phyloP scores from a whole-genome alignment of 2,329 filamentous ascomycete genomes.

The Xylaria digitata region DNA sequence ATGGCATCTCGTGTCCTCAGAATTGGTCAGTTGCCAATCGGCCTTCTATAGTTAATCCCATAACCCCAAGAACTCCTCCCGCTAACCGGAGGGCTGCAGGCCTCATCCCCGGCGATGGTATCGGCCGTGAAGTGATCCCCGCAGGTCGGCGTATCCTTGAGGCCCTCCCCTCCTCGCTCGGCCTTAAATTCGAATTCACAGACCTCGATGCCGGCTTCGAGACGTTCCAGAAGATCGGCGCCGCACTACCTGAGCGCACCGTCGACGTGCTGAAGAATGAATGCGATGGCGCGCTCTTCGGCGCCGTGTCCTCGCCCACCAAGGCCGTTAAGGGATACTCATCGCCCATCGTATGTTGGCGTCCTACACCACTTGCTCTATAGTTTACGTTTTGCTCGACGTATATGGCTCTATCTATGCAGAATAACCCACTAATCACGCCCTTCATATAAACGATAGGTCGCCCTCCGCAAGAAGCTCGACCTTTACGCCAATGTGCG shows the following conservation, averaged over 20 bases:
- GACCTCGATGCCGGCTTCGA: constrained; percentile 94
- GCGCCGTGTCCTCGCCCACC: constrained; percentile 92
- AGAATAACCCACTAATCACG: not conserved
- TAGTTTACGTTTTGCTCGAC: not conserved
- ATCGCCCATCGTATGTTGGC: constrained; percentile 77
- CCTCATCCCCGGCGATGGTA: constrained; percentile 97
- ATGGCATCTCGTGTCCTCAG: constrained; percentile 75
- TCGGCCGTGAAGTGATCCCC: constrained; percentile 98
- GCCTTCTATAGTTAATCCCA: not conserved
- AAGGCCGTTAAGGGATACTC: constrained; percentile 94
- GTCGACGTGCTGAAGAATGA: constrained; percentile 88
- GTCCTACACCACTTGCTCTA: not conserved
- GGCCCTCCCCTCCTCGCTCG: constrained; percentile 88
- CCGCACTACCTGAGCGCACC: constrained; percentile 88
- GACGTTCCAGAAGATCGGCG: constrained; percentile 89
- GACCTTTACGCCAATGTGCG: constrained; percentile 98
- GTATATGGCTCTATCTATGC: not conserved
- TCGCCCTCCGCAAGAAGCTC: constrained; percentile 93
- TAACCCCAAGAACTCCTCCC: not conserved
- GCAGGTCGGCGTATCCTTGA: constrained; percentile 92
- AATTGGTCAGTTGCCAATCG: constrained; percentile 65
- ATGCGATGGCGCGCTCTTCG: constrained; percentile 96
- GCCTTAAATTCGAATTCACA: constrained; percentile 93
- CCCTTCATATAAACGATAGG: constrained; percentile 20
- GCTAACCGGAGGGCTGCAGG: constrained; percentile 62